Conservation (phyloP, 176 grass and related monocot species). For the Aegilops sharonensis region DNA sequence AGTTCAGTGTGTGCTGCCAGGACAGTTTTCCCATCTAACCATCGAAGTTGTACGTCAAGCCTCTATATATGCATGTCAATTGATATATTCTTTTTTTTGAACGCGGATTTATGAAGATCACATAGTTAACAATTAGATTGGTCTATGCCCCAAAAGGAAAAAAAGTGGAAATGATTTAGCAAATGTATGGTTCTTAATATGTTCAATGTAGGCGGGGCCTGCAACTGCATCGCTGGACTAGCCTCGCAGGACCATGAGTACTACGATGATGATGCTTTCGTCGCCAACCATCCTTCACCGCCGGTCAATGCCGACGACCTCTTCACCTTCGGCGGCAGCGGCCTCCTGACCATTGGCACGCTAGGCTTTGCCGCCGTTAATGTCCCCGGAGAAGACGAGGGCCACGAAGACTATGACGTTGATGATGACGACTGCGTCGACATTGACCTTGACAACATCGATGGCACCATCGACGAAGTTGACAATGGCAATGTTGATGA, state of each 20-base stretch:
- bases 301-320: conserved; percentile 17
- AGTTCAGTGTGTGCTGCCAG: no score
- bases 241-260: conserved; percentile 49
- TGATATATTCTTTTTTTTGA: background rate
- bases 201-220: conserved; percentile 48
- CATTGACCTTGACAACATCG: background rate
- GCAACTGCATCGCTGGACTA: conserved; percentile 55
- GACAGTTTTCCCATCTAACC: background rate
- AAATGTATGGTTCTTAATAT: background rate
- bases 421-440: background rate
- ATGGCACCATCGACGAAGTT: background rate
- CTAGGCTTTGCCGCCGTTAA: conserved; percentile 39
- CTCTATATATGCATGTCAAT: background rate
- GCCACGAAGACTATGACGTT: background rate
- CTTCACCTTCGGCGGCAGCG: conserved; percentile 38
- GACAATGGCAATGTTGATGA: background rate
- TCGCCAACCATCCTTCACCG: conserved; percentile 10
- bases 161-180: background rate
- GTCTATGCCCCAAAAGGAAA: background rate
- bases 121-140: background rate
- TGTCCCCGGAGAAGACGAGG: conserved; percentile 15
- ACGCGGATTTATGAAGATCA: background rate
- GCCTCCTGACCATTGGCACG: conserved; percentile 70
- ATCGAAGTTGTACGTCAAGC: background rate
- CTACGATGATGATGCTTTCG: conserved; percentile 22